phyloP scores from a whole-genome alignment of 805 yeast genomes.

The Myxozyma udenii region DNA sequence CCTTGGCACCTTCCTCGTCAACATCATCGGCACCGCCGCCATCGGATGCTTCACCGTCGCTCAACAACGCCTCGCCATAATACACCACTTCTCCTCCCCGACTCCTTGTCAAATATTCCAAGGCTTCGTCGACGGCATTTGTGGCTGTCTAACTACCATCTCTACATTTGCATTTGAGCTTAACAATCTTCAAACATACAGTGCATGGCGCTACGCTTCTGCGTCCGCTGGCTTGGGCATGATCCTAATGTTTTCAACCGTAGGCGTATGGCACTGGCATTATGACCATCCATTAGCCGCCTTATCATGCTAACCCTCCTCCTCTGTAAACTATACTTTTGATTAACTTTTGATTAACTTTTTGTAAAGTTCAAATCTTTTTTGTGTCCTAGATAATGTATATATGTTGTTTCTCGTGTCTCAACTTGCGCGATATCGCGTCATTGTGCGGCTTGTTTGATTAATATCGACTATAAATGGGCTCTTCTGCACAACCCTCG shows the following conservation, averaged over 20 bases:
- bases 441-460: too few relatives aligned
- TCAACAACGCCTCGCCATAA: conserved; percentile 1
- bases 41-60: conserved; percentile 9
- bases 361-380: too few relatives aligned
- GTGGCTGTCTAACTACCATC: conserved; percentile 31
- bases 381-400: too few relatives aligned
- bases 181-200: conserved; percentile 10
- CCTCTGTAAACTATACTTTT: too few relatives aligned
- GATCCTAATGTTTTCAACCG: conserved; percentile 15
- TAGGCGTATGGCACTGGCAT: conserved; percentile 21
- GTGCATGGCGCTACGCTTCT: conserved; percentile 23
- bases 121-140: conserved; percentile 31
- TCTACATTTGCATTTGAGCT: conserved; percentile 32
- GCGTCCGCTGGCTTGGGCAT: conserved; percentile 16
- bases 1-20: conserved; percentile 32
- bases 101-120: conserved; percentile 24
- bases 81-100: not conserved
- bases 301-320: too few relatives aligned
- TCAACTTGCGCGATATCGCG: too few relatives aligned
- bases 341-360: too few relatives aligned
- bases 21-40: conserved; percentile 29
- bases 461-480: too few relatives aligned
- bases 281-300: too few relatives aligned
- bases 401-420: too few relatives aligned
- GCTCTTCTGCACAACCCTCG: too few relatives aligned